Base-by-base conservation (phyloP, 768 basidiomycete species). In the Coprinellus aureogranulatus region DNA sequence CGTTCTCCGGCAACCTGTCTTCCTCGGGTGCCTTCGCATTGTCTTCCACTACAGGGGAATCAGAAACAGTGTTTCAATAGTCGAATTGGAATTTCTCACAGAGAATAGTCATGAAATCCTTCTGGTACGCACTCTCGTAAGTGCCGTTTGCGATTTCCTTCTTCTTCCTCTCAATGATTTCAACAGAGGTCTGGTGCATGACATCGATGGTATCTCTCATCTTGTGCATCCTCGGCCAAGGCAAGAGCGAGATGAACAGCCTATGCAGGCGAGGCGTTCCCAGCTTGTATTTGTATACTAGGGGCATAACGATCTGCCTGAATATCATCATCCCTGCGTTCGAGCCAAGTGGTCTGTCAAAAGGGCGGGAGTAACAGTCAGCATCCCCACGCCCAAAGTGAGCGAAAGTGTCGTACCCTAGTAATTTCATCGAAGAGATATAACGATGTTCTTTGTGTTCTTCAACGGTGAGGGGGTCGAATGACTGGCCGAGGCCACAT, bases 71-170 rank as follows among this genome's bases (percentile, higher is more conserved):
- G 40, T 16, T n/a, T n/a, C 26, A 20, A 2, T 16, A 40, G 22
- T n/a, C 30, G 37, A 51, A 27, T 37, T 39, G 26, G 1, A 22
- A 28, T 45, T 11, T 55, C 77, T 31, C 60, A 82, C 81, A 59
- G 22, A 81, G 64, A 22, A 79, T 68, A 58, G 76, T 81, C 61
- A 81, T 70, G 12, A 82, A 70, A 61, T 81, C 80, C 53, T 72
- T 77, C 14, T 77, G 77, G 45, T 70, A 66, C 1, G 66, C 70
- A 27, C 70, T 66, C 42, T 77, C 75, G 14, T 72, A 73, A 20
- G 67, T 65, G 20, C 20, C 41, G 9, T 44, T 8, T 11, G 61
- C 58, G 4, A 78, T 54, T 6, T 72, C 68, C 27, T 59, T 61
- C 56, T 73, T 75, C 67, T 79, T 79, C 22, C 63, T 61, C 20